Conservation (phyloP, 371 early-diverging fungal species). For the Mucor plumbeus region DNA sequence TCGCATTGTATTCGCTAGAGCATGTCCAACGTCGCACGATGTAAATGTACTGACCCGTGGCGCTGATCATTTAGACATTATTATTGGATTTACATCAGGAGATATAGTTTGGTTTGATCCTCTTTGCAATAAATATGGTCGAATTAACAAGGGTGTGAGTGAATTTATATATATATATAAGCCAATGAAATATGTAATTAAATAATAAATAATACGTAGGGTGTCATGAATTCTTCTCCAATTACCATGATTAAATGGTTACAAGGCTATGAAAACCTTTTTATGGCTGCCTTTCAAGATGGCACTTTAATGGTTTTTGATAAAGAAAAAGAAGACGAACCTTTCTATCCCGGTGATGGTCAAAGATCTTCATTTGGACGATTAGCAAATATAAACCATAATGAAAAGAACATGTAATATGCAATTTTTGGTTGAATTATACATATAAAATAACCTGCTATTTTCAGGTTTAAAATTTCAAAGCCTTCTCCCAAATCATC, state of each 20-base stretch:
- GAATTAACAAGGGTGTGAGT: conserved; percentile 57
- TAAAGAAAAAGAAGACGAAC: conserved; percentile 84
- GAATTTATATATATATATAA: no score
- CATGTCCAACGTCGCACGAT: conserved; percentile 89
- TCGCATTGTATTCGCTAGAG: conserved; percentile 77
- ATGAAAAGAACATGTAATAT: conserved; percentile 15
- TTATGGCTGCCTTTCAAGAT: conserved; percentile 84
- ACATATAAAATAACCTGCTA: neutral
- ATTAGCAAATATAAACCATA: neutral
- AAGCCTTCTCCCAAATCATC: conserved; percentile 52
- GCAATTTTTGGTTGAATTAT: neutral
- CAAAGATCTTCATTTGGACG: conserved; percentile 2
- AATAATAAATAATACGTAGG: conserved; percentile 39
- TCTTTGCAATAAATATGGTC: conserved; percentile 72
- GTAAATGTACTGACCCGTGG: conserved; percentile 81
- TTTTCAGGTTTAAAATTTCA: conserved; percentile 61
- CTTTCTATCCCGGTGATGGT: conserved; percentile 41
- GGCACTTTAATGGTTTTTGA: conserved; percentile 86
- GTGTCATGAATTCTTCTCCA: conserved; percentile 68
- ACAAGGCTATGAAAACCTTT: conserved; percentile 84
- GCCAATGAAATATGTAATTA: neutral
- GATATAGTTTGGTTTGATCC: conserved; percentile 89
- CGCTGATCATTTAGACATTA: conserved; percentile 74
- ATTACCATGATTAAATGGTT: conserved; percentile 91
- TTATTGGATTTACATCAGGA: conserved; percentile 86